Conservation (phyloP, 2,329 filamentous ascomycete species). For the Ceratocystis destructans region DNA sequence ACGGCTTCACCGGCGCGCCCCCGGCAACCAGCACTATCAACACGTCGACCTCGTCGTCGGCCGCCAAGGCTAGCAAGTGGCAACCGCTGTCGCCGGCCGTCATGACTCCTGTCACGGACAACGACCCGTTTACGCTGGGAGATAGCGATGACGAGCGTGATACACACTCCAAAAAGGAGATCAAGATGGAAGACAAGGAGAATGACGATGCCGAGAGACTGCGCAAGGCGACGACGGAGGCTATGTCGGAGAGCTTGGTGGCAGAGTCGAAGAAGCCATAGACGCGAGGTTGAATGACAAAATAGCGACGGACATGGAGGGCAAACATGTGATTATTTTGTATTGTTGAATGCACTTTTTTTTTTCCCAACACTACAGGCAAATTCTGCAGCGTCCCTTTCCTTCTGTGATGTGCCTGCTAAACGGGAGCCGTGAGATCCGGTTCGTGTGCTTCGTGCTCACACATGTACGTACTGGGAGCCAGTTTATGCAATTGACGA, state of each 20-base stretch:
- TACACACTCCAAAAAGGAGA: constrained; percentile 26
- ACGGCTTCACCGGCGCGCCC: constrained; percentile 23
- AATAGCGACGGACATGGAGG: neutral
- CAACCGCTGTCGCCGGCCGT: constrained; percentile 79
- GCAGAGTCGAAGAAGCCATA: constrained; percentile 26
- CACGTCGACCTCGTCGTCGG: constrained; percentile 26
- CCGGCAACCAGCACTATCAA: constrained; percentile 19
- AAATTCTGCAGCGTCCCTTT: no score
- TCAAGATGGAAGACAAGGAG: constrained; percentile 41
- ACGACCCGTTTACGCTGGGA: constrained; percentile 91
- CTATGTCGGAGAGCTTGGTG: constrained; percentile 44
- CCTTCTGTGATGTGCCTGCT: no score
- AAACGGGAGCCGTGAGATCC: no score
- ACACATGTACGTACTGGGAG: no score
- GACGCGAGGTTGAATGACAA: neutral
- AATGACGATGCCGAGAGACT: constrained; percentile 46
- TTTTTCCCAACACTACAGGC: neutral
- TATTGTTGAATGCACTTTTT: constrained; percentile 2
- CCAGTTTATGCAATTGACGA: neutral
- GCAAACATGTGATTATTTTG: neutral
- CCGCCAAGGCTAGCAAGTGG: constrained; percentile 79
- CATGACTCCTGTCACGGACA: constrained; percentile 38
- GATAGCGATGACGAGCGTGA: constrained; percentile 90
- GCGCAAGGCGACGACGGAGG: constrained; percentile 51
- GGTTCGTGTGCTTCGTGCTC: no score